phyloP scores from a whole-genome alignment of 805 yeast species.

The Yarrowia phangngaensis region DNA sequence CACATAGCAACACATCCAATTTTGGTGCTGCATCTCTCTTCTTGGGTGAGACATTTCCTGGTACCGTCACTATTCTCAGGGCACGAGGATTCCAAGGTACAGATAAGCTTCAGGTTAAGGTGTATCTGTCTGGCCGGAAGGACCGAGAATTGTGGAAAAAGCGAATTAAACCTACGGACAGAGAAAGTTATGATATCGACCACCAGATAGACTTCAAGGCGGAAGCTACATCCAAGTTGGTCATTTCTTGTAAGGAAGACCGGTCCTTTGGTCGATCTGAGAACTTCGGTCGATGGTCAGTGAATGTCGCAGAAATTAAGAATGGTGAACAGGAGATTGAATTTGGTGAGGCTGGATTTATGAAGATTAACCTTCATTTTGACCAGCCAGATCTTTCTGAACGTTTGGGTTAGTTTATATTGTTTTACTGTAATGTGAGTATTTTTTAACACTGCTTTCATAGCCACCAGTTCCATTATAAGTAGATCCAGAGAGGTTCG shows the following conservation, averaged over 20 bases:
- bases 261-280: constrained; percentile 10
- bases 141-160: constrained; percentile 61
- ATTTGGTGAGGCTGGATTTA: constrained; percentile 18
- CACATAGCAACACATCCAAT: constrained; percentile 29
- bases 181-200: constrained; percentile 10
- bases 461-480: constrained; percentile 1
- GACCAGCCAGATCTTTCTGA: constrained; percentile 23
- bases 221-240: constrained; percentile 16
- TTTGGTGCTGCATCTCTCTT: constrained; percentile 28
- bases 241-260: constrained; percentile 18
- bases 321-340: constrained; percentile 23
- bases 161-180: constrained; percentile 51
- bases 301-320: constrained; percentile 17
- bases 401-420: constrained; percentile 4
- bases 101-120: constrained; percentile 48
- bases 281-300: constrained; percentile 18
- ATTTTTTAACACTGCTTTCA: background rate
- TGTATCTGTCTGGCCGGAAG: constrained; percentile 40
- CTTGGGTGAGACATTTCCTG: constrained; percentile 29
- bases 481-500: no score
- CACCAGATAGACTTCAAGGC: constrained; percentile 17
- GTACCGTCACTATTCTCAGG: constrained; percentile 30
- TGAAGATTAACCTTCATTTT: constrained; percentile 11
- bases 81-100: constrained; percentile 34
- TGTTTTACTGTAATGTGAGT: constrained; percentile 3